Conservation (phyloP, 2,329 filamentous ascomycete genomes). For the Colletotrichum higginsianum region DNA sequence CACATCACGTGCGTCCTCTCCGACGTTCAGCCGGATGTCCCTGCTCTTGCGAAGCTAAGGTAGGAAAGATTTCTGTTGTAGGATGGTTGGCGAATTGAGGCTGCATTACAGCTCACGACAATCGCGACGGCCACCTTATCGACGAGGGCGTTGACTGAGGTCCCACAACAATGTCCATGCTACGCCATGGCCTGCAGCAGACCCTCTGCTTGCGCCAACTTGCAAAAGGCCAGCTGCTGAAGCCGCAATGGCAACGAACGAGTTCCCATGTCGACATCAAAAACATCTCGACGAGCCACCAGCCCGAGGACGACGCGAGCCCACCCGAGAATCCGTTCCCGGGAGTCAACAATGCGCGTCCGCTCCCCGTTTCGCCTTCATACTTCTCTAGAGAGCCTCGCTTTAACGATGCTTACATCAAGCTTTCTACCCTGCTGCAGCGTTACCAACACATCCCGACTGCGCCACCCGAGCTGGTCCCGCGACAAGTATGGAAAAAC, state of each 20-base stretch:
- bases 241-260: conserved; percentile 45
- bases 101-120: conserved; percentile 18
- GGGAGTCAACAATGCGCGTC: conserved; percentile 71
- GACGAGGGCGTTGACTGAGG: conserved; percentile 33
- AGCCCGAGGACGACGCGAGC: conserved; percentile 5
- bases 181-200: conserved; percentile 54
- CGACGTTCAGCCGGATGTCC: conserved; percentile 29
- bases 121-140: conserved; percentile 31
- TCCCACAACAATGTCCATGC: conserved; percentile 52
- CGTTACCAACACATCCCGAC: conserved; percentile 82
- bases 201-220: conserved; percentile 53
- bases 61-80: conserved; percentile 41
- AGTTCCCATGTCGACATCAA: conserved; percentile 48
- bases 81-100: conserved; percentile 4
- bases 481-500: conserved; percentile 85
- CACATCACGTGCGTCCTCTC: background rate
- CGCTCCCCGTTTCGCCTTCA: conserved; percentile 88
- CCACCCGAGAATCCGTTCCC: conserved; percentile 48
- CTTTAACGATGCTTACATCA: conserved; percentile 88
- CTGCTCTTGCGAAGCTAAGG: background rate
- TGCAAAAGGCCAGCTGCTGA: conserved; percentile 50
- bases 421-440: conserved; percentile 78
- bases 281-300: conserved; percentile 45
- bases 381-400: conserved; percentile 91
- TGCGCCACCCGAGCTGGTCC: conserved; percentile 75